A percentile compares a stretch with the other conserved stretches of the same genome.
These are phyloP conservation scores for Pneumocystis murina DNA, from an alignment of 1,139 yeast species.

Conservation along the genomic window DNA sequence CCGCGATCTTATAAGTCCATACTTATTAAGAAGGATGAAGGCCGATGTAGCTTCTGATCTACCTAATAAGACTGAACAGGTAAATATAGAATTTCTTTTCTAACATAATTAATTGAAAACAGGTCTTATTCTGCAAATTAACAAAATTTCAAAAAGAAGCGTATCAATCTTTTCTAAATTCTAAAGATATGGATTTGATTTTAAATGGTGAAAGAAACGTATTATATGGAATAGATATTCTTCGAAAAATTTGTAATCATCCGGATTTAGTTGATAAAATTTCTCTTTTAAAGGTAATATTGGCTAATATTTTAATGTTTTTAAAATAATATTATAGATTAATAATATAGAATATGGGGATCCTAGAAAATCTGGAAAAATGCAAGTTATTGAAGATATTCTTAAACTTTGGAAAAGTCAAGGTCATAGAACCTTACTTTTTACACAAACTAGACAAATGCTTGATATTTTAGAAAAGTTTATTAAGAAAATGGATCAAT, in stretches of 20 bases:
- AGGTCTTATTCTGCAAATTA: conserved; percentile 73
- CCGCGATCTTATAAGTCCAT: conserved; percentile 79
- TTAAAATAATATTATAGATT: conserved; percentile 15
- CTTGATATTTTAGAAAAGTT: conserved; percentile 65
- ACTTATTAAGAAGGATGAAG: conserved; percentile 69
- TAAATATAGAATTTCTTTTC: background rate
- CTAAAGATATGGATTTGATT: conserved; percentile 63
- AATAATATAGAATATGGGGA: conserved; percentile 44
- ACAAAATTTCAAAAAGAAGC: conserved; percentile 61
- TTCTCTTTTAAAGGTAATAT: conserved; percentile 22
- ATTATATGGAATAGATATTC: conserved; percentile 73
- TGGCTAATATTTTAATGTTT: background rate
- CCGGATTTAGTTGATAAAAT: conserved; percentile 70
- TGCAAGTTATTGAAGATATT: conserved; percentile 72
- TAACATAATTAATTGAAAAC: background rate
- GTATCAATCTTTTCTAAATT: conserved; percentile 56
- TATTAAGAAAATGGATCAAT: conserved; percentile 30
- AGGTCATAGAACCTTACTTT: conserved; percentile 63
- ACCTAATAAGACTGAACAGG: conserved; percentile 78
- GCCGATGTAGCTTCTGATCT: conserved; percentile 93
- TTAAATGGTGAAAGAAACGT: conserved; percentile 66
- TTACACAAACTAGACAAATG: conserved; percentile 92
- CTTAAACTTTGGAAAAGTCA: conserved; percentile 63
- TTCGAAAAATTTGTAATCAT: conserved; percentile 88
- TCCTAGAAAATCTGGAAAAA: conserved; percentile 65